Evolutionary conservation across 805 yeast species (phyloP).

Genomic region (Ogataea haglerorum): DNA sequence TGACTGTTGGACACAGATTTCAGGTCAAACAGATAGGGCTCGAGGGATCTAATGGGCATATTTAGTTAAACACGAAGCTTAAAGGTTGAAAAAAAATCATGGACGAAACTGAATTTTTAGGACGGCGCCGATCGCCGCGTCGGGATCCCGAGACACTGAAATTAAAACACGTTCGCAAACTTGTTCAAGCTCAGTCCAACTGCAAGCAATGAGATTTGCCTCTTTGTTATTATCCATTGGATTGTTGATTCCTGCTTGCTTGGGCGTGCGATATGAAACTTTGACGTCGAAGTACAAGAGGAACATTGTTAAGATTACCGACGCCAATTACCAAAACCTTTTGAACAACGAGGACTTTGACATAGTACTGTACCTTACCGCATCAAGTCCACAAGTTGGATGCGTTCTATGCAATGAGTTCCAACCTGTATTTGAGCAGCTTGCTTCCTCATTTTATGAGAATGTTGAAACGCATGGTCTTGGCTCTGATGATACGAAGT

Average conservation of each 20-base stretch:
- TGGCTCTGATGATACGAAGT: conserved; percentile 43
- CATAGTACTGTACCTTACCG: conserved; percentile 65
- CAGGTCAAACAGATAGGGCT: conserved; percentile 65
- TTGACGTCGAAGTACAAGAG: conserved; percentile 12
- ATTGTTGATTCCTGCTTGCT: conserved; percentile 11
- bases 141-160: conserved; percentile 1
- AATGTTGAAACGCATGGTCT: conserved; percentile 51
- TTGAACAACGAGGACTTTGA: conserved; percentile 65
- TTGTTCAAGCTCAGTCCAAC: background rate
- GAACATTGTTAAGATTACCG: conserved; percentile 40
- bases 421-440: conserved; percentile 56
- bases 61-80: background rate
- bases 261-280: conserved; percentile 21
- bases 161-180: conserved; percentile 3
- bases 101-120: background rate
- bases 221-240: conserved; percentile 2
- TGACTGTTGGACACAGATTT: conserved; percentile 56
- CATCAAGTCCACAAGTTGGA: conserved; percentile 67
- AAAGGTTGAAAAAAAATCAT: background rate
- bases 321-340: conserved; percentile 52
- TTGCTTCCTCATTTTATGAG: conserved; percentile 57
- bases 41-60: conserved; percentile 51
- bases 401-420: conserved; percentile 73
- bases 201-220: conserved; percentile 10
- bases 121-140: conserved; percentile 7